A percentile compares a stretch with the other conserved stretches of the same genome.
These are phyloP conservation scores for Helenozyma baotianmanensis DNA, from an alignment of 805 yeast genomes.

Conservation along the genomic window DNA sequence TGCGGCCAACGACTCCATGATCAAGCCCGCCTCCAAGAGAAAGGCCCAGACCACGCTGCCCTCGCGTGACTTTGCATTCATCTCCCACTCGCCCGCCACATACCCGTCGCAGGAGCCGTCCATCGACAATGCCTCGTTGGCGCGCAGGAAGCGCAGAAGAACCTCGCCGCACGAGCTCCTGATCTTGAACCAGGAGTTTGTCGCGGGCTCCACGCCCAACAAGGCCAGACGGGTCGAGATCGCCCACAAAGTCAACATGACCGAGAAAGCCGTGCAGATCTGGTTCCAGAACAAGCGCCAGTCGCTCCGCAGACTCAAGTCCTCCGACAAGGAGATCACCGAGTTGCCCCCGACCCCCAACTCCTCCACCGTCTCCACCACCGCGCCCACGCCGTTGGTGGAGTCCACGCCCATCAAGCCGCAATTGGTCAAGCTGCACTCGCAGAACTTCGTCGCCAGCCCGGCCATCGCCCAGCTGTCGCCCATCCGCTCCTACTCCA, in stretches of 20 bases:
- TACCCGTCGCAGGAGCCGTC: slow-evolving; percentile 77
- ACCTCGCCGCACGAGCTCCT: slow-evolving; percentile 85
- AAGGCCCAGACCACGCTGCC: slow-evolving; percentile 10
- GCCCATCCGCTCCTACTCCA: slow-evolving; percentile 11
- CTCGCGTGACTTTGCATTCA: slow-evolving; percentile 65
- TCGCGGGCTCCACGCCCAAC: slow-evolving; percentile 74
- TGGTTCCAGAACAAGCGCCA: slow-evolving; percentile 98
- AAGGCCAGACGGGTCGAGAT: slow-evolving; percentile 70
- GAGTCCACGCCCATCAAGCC: slow-evolving; percentile 14
- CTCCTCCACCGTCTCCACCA: slow-evolving; percentile 3
- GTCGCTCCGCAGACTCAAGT: slow-evolving; percentile 53
- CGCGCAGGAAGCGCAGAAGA: slow-evolving; percentile 92
- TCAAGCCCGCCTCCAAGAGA: slow-evolving; percentile 24
- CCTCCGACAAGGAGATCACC: slow-evolving; percentile 36
- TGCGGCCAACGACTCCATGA: slow-evolving; percentile 7
- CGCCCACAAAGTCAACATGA: slow-evolving; percentile 80
- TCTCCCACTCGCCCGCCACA: slow-evolving; percentile 87
- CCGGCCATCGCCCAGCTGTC: slow-evolving; percentile 14
- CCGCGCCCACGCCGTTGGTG: slow-evolving; percentile 4
- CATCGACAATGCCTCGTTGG: slow-evolving; percentile 87
- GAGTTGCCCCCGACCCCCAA: slow-evolving; percentile 41
- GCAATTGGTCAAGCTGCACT: slow-evolving; percentile 8
- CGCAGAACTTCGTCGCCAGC: slow-evolving; percentile 6
- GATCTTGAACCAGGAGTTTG: slow-evolving; percentile 77
- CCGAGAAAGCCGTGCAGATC: slow-evolving; percentile 96